phyloP scores from a whole-genome alignment of 2,329 filamentous ascomycete species.

The Leptodontidium sp. region DNA sequence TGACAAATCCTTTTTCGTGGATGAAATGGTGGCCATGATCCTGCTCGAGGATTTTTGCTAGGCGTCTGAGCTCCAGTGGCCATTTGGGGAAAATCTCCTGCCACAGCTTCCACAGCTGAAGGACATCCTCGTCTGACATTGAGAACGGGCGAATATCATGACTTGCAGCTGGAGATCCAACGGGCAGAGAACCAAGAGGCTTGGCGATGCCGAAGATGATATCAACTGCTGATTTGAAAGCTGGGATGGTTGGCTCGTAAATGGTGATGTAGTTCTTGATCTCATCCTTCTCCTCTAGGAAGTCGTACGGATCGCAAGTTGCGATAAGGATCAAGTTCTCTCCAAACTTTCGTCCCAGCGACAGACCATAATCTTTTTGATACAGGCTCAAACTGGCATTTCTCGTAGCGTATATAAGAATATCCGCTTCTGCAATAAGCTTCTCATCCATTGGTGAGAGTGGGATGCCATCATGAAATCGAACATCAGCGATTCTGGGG shows the following conservation, averaged over 20 bases:
- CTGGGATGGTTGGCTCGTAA: slow-evolving; percentile 54
- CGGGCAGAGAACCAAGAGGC: slow-evolving; percentile 49
- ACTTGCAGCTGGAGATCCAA: slow-evolving; percentile 39
- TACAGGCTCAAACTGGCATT: slow-evolving; percentile 51
- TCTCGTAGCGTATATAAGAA: slow-evolving; percentile 51
- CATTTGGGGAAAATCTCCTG: slow-evolving; percentile 50
- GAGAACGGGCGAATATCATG: slow-evolving; percentile 36
- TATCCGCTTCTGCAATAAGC: slow-evolving; percentile 48
- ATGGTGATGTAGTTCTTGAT: slow-evolving; percentile 53
- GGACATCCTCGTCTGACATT: slow-evolving; percentile 42
- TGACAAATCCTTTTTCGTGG: slow-evolving; percentile 51
- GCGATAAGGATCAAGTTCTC: slow-evolving; percentile 50
- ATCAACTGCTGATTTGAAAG: slow-evolving; percentile 50
- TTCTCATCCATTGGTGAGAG: slow-evolving; percentile 47
- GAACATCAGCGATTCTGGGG: slow-evolving; percentile 45
- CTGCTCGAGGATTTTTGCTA: slow-evolving; percentile 44
- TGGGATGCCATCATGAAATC: slow-evolving; percentile 44
- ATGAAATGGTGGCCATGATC: slow-evolving; percentile 48
- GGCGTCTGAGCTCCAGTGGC: slow-evolving; percentile 41
- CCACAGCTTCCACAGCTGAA: slow-evolving; percentile 48
- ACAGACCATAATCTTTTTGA: slow-evolving; percentile 48
- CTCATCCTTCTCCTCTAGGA: slow-evolving; percentile 46
- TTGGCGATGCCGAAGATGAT: slow-evolving; percentile 49
- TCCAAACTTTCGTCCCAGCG: slow-evolving; percentile 44
- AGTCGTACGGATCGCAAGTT: slow-evolving; percentile 55